Conservation (phyloP, 2,329 filamentous ascomycete species). For the Chaetomiaceae sp. region DNA sequence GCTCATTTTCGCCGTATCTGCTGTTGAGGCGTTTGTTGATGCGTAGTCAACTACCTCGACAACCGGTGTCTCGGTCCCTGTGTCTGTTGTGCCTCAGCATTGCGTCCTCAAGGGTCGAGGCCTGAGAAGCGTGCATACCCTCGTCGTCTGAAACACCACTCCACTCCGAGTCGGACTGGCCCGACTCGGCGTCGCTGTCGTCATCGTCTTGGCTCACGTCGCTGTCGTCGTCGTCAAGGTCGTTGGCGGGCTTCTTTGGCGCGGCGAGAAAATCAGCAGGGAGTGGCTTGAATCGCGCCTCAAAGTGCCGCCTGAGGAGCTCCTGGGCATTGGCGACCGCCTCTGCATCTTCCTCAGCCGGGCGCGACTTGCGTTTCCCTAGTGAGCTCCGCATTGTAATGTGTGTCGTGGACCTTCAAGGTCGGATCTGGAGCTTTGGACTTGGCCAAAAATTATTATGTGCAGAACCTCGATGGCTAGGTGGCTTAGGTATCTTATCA, state of each 20-base stretch:
- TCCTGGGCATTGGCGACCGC: constrained; percentile 58
- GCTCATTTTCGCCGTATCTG: constrained; percentile 44
- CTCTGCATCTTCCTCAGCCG: constrained; percentile 21
- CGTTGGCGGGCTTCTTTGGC: constrained; percentile 33
- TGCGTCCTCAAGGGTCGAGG: too few species aligned
- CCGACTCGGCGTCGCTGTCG: constrained; percentile 22
- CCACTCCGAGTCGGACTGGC: constrained; percentile 10
- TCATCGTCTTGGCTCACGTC: constrained; percentile 9
- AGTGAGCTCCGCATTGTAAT: constrained; percentile 40
- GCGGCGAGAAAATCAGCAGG: constrained; percentile 29
- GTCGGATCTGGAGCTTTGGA: not conserved
- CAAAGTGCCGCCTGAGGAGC: constrained; percentile 79
- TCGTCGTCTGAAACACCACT: constrained; percentile 20
- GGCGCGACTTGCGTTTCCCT: constrained; percentile 46
- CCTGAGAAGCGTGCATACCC: not conserved
- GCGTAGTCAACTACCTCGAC: constrained; percentile 63
- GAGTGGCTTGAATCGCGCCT: constrained; percentile 79
- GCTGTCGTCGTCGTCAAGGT: constrained; percentile 27
- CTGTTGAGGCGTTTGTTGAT: constrained; percentile 30
- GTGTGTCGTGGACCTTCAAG: not conserved
- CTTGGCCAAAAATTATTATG: not conserved
- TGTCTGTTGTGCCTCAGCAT: not conserved
- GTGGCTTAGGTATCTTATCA: constrained; percentile 11
- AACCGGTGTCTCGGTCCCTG: constrained; percentile 26
- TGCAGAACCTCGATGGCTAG: constrained; percentile 9